phyloP scores from a whole-genome alignment of 1,284 basidiomycete genomes.

The Moesziomyces aphidis region DNA sequence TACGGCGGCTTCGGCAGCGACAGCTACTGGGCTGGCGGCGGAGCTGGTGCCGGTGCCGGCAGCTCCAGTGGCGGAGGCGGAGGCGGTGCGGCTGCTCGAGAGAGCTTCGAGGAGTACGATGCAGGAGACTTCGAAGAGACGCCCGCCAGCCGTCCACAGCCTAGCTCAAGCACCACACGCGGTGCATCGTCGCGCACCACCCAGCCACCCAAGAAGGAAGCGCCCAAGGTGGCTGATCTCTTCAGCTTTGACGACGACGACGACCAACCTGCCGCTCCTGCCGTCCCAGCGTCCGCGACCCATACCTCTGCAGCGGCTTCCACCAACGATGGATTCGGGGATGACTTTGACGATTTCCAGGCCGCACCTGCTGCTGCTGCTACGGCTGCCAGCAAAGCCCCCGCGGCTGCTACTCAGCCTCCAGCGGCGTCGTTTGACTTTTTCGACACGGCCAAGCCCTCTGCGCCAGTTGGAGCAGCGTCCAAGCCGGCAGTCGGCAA shows the following conservation, averaged over 20 bases:
- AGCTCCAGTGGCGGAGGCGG: constrained; percentile 72
- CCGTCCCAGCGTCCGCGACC: constrained; percentile 47
- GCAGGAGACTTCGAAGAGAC: constrained; percentile 90
- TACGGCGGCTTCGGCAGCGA: constrained; percentile 88
- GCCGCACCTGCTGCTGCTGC: constrained; percentile 32
- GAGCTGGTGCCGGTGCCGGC: constrained; percentile 71
- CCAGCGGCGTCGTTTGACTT: constrained; percentile 71
- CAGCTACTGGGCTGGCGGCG: constrained; percentile 70
- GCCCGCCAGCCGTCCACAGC: constrained; percentile 16
- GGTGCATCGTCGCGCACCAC: constrained; percentile 22
- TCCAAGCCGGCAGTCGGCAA: constrained; percentile 16
- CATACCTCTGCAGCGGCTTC: constrained; percentile 8
- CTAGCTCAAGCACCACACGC: constrained; percentile 26
- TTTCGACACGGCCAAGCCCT: constrained; percentile 68
- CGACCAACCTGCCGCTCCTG: constrained; percentile 69
- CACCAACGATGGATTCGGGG: constrained; percentile 47
- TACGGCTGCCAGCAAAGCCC: constrained; percentile 72
- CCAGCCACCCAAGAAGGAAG: constrained; percentile 48
- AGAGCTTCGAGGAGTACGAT: constrained; percentile 88
- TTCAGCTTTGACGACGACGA: constrained; percentile 82
- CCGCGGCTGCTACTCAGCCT: constrained; percentile 17
- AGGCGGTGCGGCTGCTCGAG: constrained; percentile 70
- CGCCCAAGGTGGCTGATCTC: constrained; percentile 73
- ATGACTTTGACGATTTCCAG: constrained; percentile 63
- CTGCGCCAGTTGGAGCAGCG: constrained; percentile 6